Evolutionary conservation across 1,284 basidiomycete genomes (phyloP).

Genomic region (Ustilago lituana): DNA sequence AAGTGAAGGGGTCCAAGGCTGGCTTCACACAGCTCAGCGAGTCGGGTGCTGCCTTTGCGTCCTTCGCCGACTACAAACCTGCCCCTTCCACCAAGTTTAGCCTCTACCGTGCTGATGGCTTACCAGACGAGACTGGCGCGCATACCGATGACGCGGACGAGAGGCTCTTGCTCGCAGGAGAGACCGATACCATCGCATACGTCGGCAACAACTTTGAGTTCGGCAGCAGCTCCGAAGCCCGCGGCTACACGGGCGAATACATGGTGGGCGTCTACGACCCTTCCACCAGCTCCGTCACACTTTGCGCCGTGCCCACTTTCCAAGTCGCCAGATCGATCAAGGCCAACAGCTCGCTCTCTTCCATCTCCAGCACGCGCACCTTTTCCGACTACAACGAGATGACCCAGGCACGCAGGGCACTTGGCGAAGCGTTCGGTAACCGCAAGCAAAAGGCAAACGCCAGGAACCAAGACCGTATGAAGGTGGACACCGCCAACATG

Average conservation of each 20-base stretch:
- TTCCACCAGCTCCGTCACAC: slow-evolving; percentile 53
- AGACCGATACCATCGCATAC: slow-evolving; percentile 58
- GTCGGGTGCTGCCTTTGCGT: slow-evolving; percentile 38
- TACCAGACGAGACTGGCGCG: slow-evolving; percentile 41
- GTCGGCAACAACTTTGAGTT: slow-evolving; percentile 56
- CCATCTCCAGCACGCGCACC: slow-evolving; percentile 44
- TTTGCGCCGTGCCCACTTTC: slow-evolving; percentile 60
- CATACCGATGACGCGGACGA: slow-evolving; percentile 32
- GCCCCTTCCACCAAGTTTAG: slow-evolving; percentile 43
- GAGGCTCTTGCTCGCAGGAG: slow-evolving; percentile 54
- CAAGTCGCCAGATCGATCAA: slow-evolving; percentile 58
- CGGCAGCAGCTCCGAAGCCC: slow-evolving; percentile 47
- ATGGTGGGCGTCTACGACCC: slow-evolving; percentile 64
- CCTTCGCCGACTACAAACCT: slow-evolving; percentile 47
- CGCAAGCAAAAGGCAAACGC: slow-evolving; percentile 63
- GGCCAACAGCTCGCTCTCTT: slow-evolving; percentile 49
- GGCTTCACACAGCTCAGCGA: slow-evolving; percentile 29
- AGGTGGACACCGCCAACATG: slow-evolving; percentile 65
- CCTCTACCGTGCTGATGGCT: slow-evolving; percentile 44
- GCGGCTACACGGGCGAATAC: slow-evolving; percentile 64
- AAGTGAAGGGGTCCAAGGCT: slow-evolving; percentile 16
- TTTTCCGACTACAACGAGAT: slow-evolving; percentile 53
- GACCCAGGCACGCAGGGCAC: slow-evolving; percentile 52
- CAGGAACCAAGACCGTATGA: slow-evolving; percentile 64
- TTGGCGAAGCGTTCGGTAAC: slow-evolving; percentile 66